phyloP scores from a whole-genome alignment of 345 rosid genomes.

The Citrus glauca region DNA sequence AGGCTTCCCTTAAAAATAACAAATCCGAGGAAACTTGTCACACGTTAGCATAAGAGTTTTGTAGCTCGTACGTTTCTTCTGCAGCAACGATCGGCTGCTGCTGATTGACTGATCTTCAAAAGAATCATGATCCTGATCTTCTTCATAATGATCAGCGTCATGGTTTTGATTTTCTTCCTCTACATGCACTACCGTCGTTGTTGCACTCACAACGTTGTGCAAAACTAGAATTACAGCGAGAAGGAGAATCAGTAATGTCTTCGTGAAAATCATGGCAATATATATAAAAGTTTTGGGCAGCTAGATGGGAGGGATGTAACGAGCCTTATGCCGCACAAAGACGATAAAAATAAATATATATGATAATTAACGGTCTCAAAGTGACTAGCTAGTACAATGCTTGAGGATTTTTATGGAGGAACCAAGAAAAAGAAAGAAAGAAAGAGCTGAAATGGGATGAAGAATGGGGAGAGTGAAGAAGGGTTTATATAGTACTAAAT shows the following conservation, averaged over 20 bases:
- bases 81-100: neutral
- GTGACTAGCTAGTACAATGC: no score
- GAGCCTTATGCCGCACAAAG: no score
- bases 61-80: neutral
- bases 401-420: neutral
- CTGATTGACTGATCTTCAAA: neutral
- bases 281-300: no score
- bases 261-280: neutral
- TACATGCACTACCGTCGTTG: neutral
- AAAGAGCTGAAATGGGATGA: neutral
- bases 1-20: conserved; percentile 29
- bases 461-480: neutral
- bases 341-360: no score
- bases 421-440: no score
- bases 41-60: neutral
- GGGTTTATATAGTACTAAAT: neutral
- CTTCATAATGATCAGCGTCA: neutral
- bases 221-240: neutral
- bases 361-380: no score
- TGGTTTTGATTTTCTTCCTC: neutral
- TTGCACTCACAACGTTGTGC: neutral
- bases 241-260: neutral
- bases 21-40: conserved; percentile 15
- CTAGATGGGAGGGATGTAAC: no score
- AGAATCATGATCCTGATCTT: neutral